Base-by-base conservation (phyloP, 306 rosid genomes). In the Quillaja saponaria region DNA sequence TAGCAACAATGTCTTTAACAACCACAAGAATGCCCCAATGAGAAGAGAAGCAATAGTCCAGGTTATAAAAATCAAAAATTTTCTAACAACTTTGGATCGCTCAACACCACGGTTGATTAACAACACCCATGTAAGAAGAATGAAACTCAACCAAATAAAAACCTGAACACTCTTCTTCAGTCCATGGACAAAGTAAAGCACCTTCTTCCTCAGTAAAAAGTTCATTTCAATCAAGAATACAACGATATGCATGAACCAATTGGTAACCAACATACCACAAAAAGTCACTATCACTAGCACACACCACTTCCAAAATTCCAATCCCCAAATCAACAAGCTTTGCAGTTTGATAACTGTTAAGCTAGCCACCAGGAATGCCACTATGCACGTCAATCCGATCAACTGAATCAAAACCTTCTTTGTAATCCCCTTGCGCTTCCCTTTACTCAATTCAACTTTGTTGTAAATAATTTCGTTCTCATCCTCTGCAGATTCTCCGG, bases 171-270 rank as follows among this genome's bases (percentile, higher is more conserved):
- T 81, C 80, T 80, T 81, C 82, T 89, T 89, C 78, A 94, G 63
- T 10, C 95, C 99, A 80, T 94, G 91, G 53, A 94, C 99, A 82
- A 94, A 94, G 77, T 89, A 87, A 16, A 94, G 63, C 39, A 89
- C 95, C 71, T 87, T 94, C 75, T 80, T 89, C 85, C 69, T 82
- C 37, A 84, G 81, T 69, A 89, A 65, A 58, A 89, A 89, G 82
- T 94, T 94, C 60, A 75, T 65, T 72, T 94, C 99, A 46, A 94
- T 89, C 76, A 94, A 45, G 72, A 89, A 87, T 34, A 94, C 95
- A 19, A 87, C 7, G 31, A 87, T 14, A 66, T 40, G 81, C 89
- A 89, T 94, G 66, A 89, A 58, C 99, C 95, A 83, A n/a, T 63
- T 75, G 1, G 90, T 83, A 62, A 87, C 71, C 73, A 87, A 55